These are phyloP conservation scores for Leishmania major DNA, from an alignment of 208 protist species.

Conservation along the genomic window DNA sequence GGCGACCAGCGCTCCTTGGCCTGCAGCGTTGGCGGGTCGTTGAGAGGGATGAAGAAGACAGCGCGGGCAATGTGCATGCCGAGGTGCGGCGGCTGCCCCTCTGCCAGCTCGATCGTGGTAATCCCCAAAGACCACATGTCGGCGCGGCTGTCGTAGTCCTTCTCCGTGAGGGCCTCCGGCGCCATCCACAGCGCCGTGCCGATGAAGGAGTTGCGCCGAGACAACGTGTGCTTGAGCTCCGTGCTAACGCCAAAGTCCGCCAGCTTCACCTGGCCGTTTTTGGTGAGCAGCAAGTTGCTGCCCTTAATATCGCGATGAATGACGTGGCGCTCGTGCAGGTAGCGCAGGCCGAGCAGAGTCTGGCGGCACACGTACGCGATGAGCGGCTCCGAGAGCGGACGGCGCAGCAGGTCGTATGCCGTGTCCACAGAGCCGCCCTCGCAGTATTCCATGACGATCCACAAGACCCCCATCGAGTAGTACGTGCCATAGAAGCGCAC, in stretches of 20 bases:
- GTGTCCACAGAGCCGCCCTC: constrained; percentile 91
- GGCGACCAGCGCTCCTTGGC: constrained; percentile 88
- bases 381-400: constrained; percentile 75
- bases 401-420: constrained; percentile 81
- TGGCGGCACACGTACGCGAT: constrained; percentile 90
- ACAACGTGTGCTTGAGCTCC: constrained; percentile 80
- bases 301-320: constrained; percentile 96
- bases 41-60: constrained; percentile 76
- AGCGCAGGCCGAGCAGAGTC: constrained; percentile 84
- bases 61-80: constrained; percentile 86
- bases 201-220: constrained; percentile 89
- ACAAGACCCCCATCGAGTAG: constrained; percentile 79
- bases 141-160: constrained; percentile 91
- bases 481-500: constrained; percentile 91
- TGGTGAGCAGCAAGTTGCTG: constrained; percentile 93
- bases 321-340: constrained; percentile 84
- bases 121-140: constrained; percentile 97
- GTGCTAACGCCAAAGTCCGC: constrained; percentile 93
- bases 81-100: constrained; percentile 90
- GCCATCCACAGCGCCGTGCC: constrained; percentile 95
- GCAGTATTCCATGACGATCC: constrained; percentile 95
- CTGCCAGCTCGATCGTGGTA: constrained; percentile 96
- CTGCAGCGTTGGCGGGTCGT: constrained; percentile 76
- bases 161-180: constrained; percentile 89
- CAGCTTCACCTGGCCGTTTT: constrained; percentile 90